A percentile compares a stretch with the other conserved stretches of the same genome.
Conservation (phyloP, 1,284 basidiomycete species). For the Ustilago nuda region DNA sequence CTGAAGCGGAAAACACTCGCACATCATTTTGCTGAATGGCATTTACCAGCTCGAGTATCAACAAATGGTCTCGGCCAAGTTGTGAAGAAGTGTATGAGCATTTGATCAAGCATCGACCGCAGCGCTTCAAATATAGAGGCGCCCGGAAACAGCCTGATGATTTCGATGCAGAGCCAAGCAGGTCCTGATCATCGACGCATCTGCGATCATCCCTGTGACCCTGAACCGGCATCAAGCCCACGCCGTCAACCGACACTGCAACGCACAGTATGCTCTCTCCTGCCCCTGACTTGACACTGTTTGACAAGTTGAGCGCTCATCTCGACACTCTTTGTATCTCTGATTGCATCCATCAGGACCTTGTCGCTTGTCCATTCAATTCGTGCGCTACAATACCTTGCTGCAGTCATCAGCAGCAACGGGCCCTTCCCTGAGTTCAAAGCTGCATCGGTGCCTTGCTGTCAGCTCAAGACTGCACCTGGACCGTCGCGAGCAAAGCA, state of each 20-base stretch:
- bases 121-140: not conserved
- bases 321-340: slow-evolving; percentile 33
- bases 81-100: not conserved
- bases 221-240: not conserved
- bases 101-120: not conserved
- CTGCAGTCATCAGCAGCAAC: not conserved
- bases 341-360: slow-evolving; percentile 24
- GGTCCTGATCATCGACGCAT: slow-evolving; percentile 30
- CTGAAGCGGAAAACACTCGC: not conserved
- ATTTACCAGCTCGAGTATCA: not conserved
- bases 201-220: not conserved
- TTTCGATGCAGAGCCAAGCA: slow-evolving; percentile 20
- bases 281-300: not conserved
- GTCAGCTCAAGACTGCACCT: slow-evolving; percentile 3
- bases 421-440: not conserved
- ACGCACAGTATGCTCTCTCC: slow-evolving; percentile 2
- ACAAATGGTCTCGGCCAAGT: not conserved
- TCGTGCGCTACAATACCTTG: not conserved
- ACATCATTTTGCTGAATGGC: not conserved
- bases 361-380: not conserved
- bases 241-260: slow-evolving; percentile 26
- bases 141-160: slow-evolving; percentile 7
- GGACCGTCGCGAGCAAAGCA: not conserved
- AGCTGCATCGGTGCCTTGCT: slow-evolving; percentile 4
- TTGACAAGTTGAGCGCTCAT: slow-evolving; percentile 6